Base-by-base conservation (phyloP, 768 basidiomycete species). In the Kwoniella botswanensis region DNA sequence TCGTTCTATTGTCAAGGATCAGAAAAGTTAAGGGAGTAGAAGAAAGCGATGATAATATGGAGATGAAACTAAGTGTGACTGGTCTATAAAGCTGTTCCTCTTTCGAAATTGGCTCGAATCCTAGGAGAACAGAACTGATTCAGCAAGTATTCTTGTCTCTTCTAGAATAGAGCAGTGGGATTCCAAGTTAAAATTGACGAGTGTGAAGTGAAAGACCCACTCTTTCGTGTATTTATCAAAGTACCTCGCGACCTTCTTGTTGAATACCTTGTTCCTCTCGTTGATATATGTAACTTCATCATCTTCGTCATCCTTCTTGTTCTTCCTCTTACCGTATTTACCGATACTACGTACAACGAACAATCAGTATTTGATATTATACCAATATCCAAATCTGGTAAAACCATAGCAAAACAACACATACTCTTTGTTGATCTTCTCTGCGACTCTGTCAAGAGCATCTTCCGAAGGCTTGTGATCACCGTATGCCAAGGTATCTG, bases 201-300 rank as follows among this genome's bases (percentile, higher is more conserved):
- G 35, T 9, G 35, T 35, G 35, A 35, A 7, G 6, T 35, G 0
- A 3, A 43, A 61, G 26, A 82, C 81, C 4, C 62, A 83, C 83
- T 98, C 95, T 54, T 92, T 85, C 1, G 97, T 99, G 80, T 98
- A 97, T 80, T 96, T 94, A 88, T 96, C 93, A 86, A 93, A 96
- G 84, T 94, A 97, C 72, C 94, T 88, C 4, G 92, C 91, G 85
- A 95, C 42, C 56, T 96, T 97, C 86, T 94, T 94, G 88, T 98
- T 97, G 88, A 97, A 98, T 58, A 97, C 94, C 73, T 93, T 89
- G 84, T 98, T 95, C 84, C 92, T 91, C 84, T 98, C 93, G 87
- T 99, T 99, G 88, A 99, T 99, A 82, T 98, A 99, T 5, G 94
- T 98, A 83, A 99, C 92, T 76, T 98, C 95, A 65, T 93, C 94